Evolutionary conservation across 257 asterid species (phyloP).

Genomic region (Nicotiana knightiana): DNA sequence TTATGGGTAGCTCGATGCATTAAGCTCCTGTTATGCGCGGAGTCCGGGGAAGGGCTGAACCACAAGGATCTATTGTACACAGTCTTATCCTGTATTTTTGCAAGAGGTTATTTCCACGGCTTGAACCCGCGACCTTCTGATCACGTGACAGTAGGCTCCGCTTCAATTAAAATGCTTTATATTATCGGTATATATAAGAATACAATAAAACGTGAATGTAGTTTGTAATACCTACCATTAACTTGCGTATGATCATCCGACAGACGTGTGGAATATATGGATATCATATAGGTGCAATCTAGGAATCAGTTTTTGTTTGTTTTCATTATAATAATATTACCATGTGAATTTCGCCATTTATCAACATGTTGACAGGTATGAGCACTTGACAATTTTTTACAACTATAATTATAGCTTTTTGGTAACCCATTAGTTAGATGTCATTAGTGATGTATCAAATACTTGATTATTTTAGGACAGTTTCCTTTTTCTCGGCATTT

Average conservation of each 20-base stretch:
- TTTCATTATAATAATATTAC: neutral
- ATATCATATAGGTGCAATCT: neutral
- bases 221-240: neutral
- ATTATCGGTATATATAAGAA: too few species aligned
- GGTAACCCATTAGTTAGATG: neutral
- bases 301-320: neutral
- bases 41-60: too few species aligned
- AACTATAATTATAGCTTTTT: neutral
- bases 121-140: too few species aligned
- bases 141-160: too few species aligned
- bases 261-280: neutral
- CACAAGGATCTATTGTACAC: too few species aligned
- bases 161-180: too few species aligned
- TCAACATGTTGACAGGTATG: neutral
- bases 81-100: too few species aligned
- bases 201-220: too few species aligned
- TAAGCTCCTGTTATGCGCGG: too few species aligned
- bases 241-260: neutral
- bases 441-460: neutral
- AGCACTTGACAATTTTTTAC: neutral
- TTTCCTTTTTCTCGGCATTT: neutral
- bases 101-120: too few species aligned
- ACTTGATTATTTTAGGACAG: neutral
- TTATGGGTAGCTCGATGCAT: too few species aligned
- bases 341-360: neutral